A percentile compares a stretch with the other conserved stretches of the same genome.
Conservation (phyloP, 1,284 basidiomycete species). For the Vanrija sp. region DNA sequence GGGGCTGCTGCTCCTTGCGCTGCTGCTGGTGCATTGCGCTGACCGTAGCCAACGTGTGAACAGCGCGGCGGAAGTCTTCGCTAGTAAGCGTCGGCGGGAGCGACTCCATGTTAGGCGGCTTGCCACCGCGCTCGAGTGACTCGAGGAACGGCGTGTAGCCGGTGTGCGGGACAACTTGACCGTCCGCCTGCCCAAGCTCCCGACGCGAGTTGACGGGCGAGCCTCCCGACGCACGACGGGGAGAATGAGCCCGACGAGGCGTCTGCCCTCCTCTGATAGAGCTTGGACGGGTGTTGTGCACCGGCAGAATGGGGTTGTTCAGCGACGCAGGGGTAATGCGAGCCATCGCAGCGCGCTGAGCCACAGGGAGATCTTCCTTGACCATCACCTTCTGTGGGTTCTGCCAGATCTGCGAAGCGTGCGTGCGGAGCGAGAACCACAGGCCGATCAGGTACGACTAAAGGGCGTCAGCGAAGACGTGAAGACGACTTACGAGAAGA, state of each 20-base stretch:
- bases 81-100: conserved; percentile 67
- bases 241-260: not conserved
- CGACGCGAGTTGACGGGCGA: not conserved
- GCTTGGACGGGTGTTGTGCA: conserved; percentile 36
- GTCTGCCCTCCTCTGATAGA: conserved; percentile 5
- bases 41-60: conserved; percentile 78
- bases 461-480: conserved; percentile 1
- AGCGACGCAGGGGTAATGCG: conserved; percentile 56
- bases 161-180: not conserved
- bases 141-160: conserved; percentile 68
- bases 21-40: conserved; percentile 62
- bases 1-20: conserved; percentile 1
- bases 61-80: conserved; percentile 85
- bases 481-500: conserved; percentile 65
- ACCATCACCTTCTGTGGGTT: conserved; percentile 85
- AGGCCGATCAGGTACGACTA: conserved; percentile 95
- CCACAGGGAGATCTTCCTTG: conserved; percentile 56
- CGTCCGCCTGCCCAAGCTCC: not conserved
- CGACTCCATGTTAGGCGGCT: conserved; percentile 20
- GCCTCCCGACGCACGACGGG: not conserved
- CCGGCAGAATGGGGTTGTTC: conserved; percentile 44
- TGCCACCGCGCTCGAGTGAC: conserved; percentile 57
- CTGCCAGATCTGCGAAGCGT: conserved; percentile 99
- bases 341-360: conserved; percentile 11
- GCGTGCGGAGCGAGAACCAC: conserved; percentile 98